Evolutionary conservation across 805 yeast species (phyloP).

Genomic region (Myxozyma neotropica): DNA sequence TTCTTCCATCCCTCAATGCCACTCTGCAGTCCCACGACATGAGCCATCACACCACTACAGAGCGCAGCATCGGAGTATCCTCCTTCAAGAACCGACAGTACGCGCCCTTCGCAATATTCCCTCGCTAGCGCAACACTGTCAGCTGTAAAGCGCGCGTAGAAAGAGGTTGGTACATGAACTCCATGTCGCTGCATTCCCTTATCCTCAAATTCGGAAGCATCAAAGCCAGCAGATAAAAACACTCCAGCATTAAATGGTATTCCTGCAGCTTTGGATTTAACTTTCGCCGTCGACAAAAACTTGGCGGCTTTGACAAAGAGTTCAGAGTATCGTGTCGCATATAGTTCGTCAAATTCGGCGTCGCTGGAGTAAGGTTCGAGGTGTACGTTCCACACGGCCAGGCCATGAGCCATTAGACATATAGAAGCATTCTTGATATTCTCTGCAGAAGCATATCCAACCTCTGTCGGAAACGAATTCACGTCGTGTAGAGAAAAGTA

Average conservation of each 20-base stretch:
- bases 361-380: slow-evolving; percentile 63
- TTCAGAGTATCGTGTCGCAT: slow-evolving; percentile 61
- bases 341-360: slow-evolving; percentile 66
- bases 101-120: slow-evolving; percentile 59
- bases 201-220: slow-evolving; percentile 80
- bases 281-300: slow-evolving; percentile 48
- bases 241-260: slow-evolving; percentile 59
- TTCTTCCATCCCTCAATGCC: slow-evolving; percentile 10
- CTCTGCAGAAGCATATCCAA: slow-evolving; percentile 72
- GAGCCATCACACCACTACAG: slow-evolving; percentile 76
- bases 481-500: slow-evolving; percentile 84
- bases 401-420: slow-evolving; percentile 73
- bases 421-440: slow-evolving; percentile 75
- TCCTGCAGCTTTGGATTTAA: slow-evolving; percentile 16
- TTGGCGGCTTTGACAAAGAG: slow-evolving; percentile 68
- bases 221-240: slow-evolving; percentile 84
- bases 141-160: slow-evolving; percentile 69
- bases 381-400: slow-evolving; percentile 84
- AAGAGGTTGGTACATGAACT: slow-evolving; percentile 78
- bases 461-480: slow-evolving; percentile 82
- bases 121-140: slow-evolving; percentile 74
- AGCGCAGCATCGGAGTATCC: slow-evolving; percentile 85
- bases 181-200: slow-evolving; percentile 85
- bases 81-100: slow-evolving; percentile 76
- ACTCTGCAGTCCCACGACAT: slow-evolving; percentile 66